Conservation (phyloP, 75 land plant species). For the Isoetes taiwanensis region DNA sequence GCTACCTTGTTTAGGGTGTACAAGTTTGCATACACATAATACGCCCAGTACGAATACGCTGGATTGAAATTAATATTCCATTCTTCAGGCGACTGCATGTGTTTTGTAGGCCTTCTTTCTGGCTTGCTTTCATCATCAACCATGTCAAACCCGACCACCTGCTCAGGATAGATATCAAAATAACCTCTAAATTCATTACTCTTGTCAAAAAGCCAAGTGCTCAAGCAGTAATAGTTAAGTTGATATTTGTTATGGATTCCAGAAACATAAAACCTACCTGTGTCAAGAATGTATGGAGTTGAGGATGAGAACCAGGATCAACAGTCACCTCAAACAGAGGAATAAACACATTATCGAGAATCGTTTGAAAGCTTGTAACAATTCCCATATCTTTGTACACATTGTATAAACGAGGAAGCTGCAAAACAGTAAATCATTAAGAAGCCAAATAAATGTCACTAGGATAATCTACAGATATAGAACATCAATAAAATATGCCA, state of each 20-base stretch:
- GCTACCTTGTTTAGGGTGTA: constrained; percentile 85
- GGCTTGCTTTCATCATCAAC: constrained; percentile 99
- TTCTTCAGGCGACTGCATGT: constrained; percentile 92
- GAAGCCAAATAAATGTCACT: neutral
- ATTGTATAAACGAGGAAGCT: constrained; percentile 91
- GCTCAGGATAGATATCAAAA: constrained; percentile 10
- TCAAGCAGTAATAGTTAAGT: neutral
- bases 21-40: constrained; percentile 91
- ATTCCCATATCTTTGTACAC: constrained; percentile 97
- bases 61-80: constrained; percentile 93
- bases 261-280: constrained; percentile 38
- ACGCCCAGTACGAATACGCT: constrained; percentile 93
- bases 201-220: neutral
- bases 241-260: neutral
- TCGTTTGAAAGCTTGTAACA: constrained; percentile 80
- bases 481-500: too few relatives aligned
- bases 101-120: constrained; percentile 97
- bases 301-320: constrained; percentile 93
- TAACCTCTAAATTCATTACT: neutral
- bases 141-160: constrained; percentile 98
- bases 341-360: constrained; percentile 79
- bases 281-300: constrained; percentile 80
- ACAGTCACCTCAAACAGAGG: constrained; percentile 97
- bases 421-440: constrained; percentile 11
- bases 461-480: neutral